Evolutionary conservation across 1,284 basidiomycete species (phyloP).

Genomic region (Neonothopanus nambi): DNA sequence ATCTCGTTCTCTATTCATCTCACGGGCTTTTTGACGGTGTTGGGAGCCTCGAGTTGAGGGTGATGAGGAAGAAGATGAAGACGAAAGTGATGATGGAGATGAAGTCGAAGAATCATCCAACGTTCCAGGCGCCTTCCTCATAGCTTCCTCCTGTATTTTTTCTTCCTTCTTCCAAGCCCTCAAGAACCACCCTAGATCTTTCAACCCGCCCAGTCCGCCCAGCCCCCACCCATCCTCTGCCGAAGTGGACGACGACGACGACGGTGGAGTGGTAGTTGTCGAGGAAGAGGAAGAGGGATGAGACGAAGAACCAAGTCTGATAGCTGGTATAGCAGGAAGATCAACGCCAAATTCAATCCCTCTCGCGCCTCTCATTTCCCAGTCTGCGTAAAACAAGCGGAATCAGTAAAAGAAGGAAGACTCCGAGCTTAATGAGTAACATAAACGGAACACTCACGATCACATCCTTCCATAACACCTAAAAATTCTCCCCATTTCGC

Average conservation of each 20-base stretch:
- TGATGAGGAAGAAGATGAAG: no score
- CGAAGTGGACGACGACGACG: not conserved
- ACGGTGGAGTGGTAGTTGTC: constrained; percentile 14
- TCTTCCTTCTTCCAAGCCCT: constrained; percentile 58
- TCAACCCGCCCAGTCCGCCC: constrained; percentile 16
- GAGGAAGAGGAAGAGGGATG: not conserved
- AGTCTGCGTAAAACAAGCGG: constrained; percentile 49
- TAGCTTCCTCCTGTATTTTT: constrained; percentile 33
- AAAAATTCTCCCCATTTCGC: constrained; percentile 94
- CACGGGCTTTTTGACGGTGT: constrained; percentile 26
- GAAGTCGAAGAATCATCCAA: no score
- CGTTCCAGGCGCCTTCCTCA: not conserved
- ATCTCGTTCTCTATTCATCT: constrained; percentile 37
- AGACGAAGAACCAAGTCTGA: constrained; percentile 32
- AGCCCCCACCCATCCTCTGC: not conserved
- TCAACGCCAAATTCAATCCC: constrained; percentile 68
- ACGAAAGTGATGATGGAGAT: no score
- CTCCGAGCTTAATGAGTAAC: no score
- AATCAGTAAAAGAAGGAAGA: not conserved
- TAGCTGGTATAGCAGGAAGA: constrained; percentile 48
- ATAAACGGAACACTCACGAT: constrained; percentile 52
- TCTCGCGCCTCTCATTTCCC: constrained; percentile 88
- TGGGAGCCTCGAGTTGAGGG: no score
- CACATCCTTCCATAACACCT: constrained; percentile 86
- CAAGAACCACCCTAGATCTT: constrained; percentile 64